Evolutionary conservation across 2,329 filamentous ascomycete species (phyloP).

Genomic region (Magnaporthiopsis incrustans): DNA sequence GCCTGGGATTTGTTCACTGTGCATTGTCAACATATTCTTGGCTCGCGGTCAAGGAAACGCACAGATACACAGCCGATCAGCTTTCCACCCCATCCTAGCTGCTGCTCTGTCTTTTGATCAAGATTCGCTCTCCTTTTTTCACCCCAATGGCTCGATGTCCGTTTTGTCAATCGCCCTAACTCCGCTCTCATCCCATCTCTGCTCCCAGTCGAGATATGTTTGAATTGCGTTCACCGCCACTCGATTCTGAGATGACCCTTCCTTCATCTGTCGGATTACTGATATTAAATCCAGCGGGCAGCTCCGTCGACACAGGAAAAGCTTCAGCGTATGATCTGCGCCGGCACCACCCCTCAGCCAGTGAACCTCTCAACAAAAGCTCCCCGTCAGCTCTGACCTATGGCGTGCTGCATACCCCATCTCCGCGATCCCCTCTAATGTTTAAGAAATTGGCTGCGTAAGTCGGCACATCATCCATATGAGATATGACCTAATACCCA

Average conservation of each 20-base stretch:
- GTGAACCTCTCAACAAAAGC: neutral
- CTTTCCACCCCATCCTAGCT: neutral
- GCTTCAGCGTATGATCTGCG: neutral
- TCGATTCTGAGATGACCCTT: too few relatives aligned
- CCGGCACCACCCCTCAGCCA: too few relatives aligned
- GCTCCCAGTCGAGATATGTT: too few relatives aligned
- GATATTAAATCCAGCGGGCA: too few relatives aligned
- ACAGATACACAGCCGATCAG: too few relatives aligned
- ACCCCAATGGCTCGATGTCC: too few relatives aligned
- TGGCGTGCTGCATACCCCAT: neutral
- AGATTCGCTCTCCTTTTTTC: too few relatives aligned
- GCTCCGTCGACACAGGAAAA: neutral
- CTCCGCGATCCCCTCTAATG: neutral
- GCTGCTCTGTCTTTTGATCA: neutral
- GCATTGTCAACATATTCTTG: neutral
- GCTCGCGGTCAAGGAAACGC: neutral
- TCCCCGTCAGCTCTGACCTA: neutral
- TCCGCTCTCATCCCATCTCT: too few relatives aligned
- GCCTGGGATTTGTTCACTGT: too few relatives aligned
- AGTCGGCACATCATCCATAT: neutral
- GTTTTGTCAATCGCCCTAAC: too few relatives aligned
- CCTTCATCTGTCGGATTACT: too few relatives aligned
- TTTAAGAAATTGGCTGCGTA: neutral
- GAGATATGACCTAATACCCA: neutral
- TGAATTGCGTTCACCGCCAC: too few relatives aligned